Percentiles rank a stretch among this genome's conserved stretches.
Evolutionary conservation across 495 filamentous ascomycete genomes (phyloP).

Genomic region (Daldinia childiae): DNA sequence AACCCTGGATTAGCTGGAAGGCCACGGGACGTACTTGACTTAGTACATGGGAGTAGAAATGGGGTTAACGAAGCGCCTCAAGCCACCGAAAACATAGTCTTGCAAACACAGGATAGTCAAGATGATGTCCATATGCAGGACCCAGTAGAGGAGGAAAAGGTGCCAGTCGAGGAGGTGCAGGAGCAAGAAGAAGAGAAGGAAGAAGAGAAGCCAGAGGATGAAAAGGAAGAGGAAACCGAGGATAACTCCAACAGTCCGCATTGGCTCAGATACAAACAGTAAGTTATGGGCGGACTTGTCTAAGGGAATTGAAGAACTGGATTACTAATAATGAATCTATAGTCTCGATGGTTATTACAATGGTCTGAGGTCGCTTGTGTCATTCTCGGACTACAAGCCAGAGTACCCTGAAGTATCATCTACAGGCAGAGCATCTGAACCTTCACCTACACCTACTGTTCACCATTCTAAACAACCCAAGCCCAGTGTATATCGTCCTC

Average conservation of each 20-base stretch:
- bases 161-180: constrained; percentile 13
- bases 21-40: constrained; percentile 43
- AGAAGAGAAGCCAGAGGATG: constrained; percentile 19
- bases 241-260: constrained; percentile 41
- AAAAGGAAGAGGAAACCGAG: constrained; percentile 29
- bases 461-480: constrained; percentile 54
- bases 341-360: constrained; percentile 81
- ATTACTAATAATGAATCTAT: constrained; percentile 19
- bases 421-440: constrained; percentile 41
- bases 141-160: constrained; percentile 5
- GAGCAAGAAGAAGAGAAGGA: constrained; percentile 16
- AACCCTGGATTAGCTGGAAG: constrained; percentile 31
- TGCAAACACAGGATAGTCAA: constrained; percentile 31
- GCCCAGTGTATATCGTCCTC: constrained; percentile 72
- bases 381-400: constrained; percentile 69
- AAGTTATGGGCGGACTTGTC: constrained; percentile 28
- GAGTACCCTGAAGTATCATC: constrained; percentile 72
- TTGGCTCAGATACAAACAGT: constrained; percentile 58
- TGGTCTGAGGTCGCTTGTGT: constrained; percentile 74
- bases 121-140: constrained; percentile 12
- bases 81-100: constrained; percentile 1
- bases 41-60: constrained; percentile 41
- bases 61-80: constrained; percentile 4
- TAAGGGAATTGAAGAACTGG: background rate
- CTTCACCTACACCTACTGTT: constrained; percentile 41